Evolutionary conservation across 192 early-diverging fungal species (phyloP).

Genomic region (Paraglomus occultum): DNA sequence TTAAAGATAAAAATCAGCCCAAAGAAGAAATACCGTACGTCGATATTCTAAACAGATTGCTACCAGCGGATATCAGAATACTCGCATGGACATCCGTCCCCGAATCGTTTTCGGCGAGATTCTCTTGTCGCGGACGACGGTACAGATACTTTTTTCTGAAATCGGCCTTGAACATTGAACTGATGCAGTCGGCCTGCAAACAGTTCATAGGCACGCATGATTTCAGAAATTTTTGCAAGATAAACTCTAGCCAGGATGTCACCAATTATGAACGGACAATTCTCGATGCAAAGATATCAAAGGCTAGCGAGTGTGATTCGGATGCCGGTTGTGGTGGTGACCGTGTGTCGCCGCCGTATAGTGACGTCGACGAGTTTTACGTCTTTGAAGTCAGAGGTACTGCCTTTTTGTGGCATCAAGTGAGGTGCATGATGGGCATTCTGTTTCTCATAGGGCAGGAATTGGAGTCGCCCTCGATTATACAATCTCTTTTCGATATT

Average conservation of each 20-base stretch:
- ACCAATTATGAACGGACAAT: constrained; percentile 76
- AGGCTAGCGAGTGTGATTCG: constrained; percentile 12
- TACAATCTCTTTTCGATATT: constrained; percentile 69
- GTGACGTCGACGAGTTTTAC: constrained; percentile 51
- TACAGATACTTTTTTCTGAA: constrained; percentile 92
- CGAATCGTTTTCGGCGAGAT: constrained; percentile 80
- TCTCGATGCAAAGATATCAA: constrained; percentile 33
- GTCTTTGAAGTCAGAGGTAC: constrained; percentile 78
- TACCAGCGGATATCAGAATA: constrained; percentile 91
- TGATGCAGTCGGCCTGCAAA: constrained; percentile 73
- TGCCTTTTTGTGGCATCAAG: constrained; percentile 97
- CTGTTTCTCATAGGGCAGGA: constrained; percentile 83
- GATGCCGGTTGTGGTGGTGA: not conserved
- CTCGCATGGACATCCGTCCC: constrained; percentile 85
- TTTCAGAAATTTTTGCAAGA: constrained; percentile 95
- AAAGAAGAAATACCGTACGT: constrained; percentile 75
- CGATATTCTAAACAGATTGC: constrained; percentile 74
- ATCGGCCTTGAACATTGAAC: constrained; percentile 63
- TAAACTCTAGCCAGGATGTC: constrained; percentile 85
- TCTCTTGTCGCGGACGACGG: constrained; percentile 74
- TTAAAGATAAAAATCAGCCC: constrained; percentile 34
- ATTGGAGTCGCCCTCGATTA: constrained; percentile 69
- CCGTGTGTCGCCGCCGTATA: constrained; percentile 10
- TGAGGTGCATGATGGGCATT: constrained; percentile 93
- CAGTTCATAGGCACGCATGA: constrained; percentile 81